Percentiles rank a stretch among this genome's conserved stretches.
Conservation (phyloP, 2,329 filamentous ascomycete species). For the Ophiobolus disseminans region DNA sequence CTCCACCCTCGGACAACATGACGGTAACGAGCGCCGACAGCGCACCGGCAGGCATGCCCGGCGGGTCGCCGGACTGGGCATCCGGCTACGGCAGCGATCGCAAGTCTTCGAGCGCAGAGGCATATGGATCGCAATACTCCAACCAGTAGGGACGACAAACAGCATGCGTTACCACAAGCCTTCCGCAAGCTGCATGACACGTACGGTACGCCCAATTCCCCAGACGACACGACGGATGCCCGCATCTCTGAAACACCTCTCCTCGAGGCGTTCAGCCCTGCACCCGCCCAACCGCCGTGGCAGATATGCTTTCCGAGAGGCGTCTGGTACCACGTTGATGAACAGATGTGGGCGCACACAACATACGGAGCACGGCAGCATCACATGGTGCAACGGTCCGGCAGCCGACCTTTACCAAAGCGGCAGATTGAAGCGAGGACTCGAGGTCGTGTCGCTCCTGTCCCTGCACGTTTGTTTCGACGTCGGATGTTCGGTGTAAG, state of each 20-base stretch:
- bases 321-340: constrained; percentile 35
- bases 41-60: constrained; percentile 17
- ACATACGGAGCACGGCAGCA: constrained; percentile 12
- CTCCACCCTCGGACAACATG: constrained; percentile 37
- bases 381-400: constrained; percentile 16
- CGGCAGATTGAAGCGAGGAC: constrained; percentile 29
- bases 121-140: constrained; percentile 24
- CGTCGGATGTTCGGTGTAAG: no score
- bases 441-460: background rate
- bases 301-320: constrained; percentile 29
- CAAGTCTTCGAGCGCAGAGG: constrained; percentile 25
- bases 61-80: constrained; percentile 35
- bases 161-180: background rate
- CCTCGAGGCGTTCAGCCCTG: constrained; percentile 25
- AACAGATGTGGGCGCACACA: constrained; percentile 22
- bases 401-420: constrained; percentile 23
- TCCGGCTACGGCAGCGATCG: constrained; percentile 27
- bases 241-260: constrained; percentile 27
- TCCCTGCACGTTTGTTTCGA: constrained; percentile 28
- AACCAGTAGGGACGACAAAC: constrained; percentile 18
- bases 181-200: constrained; percentile 10
- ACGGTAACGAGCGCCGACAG: constrained; percentile 37
- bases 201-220: constrained; percentile 7
- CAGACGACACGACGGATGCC: constrained; percentile 6
- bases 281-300: constrained; percentile 18